phyloP scores from a whole-genome alignment of 176 grass and related monocot genomes.

The Zoysia japonica region DNA sequence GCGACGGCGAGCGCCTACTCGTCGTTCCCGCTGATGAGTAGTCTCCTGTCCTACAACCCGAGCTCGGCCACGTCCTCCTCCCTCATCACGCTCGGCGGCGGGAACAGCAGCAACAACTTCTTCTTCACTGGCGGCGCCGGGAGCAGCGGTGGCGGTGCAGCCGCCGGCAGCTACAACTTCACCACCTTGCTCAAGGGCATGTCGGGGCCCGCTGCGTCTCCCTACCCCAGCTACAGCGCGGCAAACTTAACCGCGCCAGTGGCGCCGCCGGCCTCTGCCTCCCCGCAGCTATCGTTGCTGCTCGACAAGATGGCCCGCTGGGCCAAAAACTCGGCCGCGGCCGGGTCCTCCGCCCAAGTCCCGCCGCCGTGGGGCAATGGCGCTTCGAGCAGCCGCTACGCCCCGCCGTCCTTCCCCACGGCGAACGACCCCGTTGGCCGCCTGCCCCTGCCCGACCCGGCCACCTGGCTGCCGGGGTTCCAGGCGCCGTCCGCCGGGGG shows the following conservation, averaged over 20 bases:
- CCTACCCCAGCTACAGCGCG: constrained; percentile 28
- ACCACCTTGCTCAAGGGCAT: constrained; percentile 54
- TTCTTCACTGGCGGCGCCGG: not conserved
- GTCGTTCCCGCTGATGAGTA: constrained; percentile 26
- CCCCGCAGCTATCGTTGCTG: constrained; percentile 43
- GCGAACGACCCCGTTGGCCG: constrained; percentile 42
- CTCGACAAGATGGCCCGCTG: constrained; percentile 38
- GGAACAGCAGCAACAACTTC: constrained; percentile 26
- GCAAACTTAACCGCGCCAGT: constrained; percentile 61
- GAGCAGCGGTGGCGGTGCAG: not conserved
- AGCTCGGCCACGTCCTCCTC: constrained; percentile 52
- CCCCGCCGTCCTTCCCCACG: constrained; percentile 51
- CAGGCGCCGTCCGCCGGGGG: constrained; percentile 42
- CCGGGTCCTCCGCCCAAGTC: constrained; percentile 11
- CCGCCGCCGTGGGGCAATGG: constrained; percentile 38
- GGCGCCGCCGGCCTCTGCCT: constrained; percentile 46
- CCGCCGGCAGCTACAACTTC: not conserved
- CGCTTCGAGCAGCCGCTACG: constrained; percentile 6
- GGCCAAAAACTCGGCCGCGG: not conserved
- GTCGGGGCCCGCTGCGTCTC: constrained; percentile 1
- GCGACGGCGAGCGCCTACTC: no score
- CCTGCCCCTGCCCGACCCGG: constrained; percentile 40
- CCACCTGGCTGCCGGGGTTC: constrained; percentile 60
- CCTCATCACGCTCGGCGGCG: constrained; percentile 44
- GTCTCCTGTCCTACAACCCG: not conserved